A percentile compares a stretch with the other conserved stretches of the same genome.
phyloP scores from a whole-genome alignment of 306 rosid genomes.

The Cyamopsis tetragonoloba region DNA sequence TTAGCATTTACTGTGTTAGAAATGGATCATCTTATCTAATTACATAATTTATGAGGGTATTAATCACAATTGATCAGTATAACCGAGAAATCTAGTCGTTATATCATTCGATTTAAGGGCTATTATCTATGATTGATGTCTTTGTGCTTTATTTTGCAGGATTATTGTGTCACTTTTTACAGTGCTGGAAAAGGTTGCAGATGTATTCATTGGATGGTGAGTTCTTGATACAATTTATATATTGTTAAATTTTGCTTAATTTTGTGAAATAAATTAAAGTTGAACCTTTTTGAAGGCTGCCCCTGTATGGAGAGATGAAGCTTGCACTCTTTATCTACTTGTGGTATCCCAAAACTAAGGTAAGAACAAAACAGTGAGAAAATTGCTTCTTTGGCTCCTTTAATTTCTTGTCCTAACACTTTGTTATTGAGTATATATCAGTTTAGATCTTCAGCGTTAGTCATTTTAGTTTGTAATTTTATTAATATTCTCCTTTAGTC shows the following conservation, averaged over 20 bases:
- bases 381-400: background rate
- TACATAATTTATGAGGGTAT: no score
- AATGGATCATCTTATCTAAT: no score
- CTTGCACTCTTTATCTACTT: constrained; percentile 77
- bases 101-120: background rate
- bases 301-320: constrained; percentile 85
- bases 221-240: background rate
- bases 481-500: no score
- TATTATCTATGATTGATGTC: background rate
- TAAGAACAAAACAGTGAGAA: constrained; percentile 24
- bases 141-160: constrained; percentile 48
- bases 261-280: background rate
- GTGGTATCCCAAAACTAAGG: constrained; percentile 93
- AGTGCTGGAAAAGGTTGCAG: constrained; percentile 61
- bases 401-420: no score
- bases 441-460: no score
- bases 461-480: no score
- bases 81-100: no score
- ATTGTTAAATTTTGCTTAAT: background rate
- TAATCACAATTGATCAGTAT: no score
- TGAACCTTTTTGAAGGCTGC: constrained; percentile 53
- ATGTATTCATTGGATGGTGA: constrained; percentile 67
- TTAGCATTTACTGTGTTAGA: no score
- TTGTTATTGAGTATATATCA: no score
- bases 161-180: constrained; percentile 72